These are phyloP conservation scores for Lecanicillium sp. DNA, from an alignment of 2,329 filamentous ascomycete genomes.

Conservation along the genomic window DNA sequence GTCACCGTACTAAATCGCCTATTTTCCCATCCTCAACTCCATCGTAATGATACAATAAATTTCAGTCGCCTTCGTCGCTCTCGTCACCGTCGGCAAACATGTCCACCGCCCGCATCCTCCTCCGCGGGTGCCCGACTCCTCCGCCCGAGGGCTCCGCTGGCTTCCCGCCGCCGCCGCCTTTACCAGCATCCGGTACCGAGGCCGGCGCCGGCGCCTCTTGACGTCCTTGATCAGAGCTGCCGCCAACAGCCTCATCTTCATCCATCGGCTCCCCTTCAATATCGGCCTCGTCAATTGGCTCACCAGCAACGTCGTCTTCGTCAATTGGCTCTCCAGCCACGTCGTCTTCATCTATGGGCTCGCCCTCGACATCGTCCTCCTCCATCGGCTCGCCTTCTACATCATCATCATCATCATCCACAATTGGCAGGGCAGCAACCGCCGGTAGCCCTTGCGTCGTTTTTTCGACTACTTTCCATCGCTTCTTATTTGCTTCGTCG, in stretches of 20 bases:
- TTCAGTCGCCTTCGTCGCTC: neutral
- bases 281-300: constrained; percentile 34
- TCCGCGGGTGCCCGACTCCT: constrained; percentile 32
- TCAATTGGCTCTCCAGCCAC: constrained; percentile 37
- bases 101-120: constrained; percentile 68
- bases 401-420: constrained; percentile 37
- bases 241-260: constrained; percentile 37
- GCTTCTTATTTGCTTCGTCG: constrained; percentile 26
- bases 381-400: constrained; percentile 38
- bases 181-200: constrained; percentile 9
- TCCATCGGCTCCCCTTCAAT: constrained; percentile 35
- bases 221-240: constrained; percentile 17
- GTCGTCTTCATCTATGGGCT: constrained; percentile 38
- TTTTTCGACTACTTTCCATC: constrained; percentile 44
- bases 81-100: constrained; percentile 78
- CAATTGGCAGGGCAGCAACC: constrained; percentile 29
- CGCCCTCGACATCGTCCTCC: constrained; percentile 36
- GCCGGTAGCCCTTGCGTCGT: constrained; percentile 11
- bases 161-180: neutral
- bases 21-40: no score
- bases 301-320: constrained; percentile 31
- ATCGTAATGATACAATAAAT: no score
- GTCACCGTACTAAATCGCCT: no score
- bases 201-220: constrained; percentile 23
- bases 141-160: constrained; percentile 10